Conservation (phyloP, 2,329 filamentous ascomycete species). For the Beauveria brongniartii region DNA sequence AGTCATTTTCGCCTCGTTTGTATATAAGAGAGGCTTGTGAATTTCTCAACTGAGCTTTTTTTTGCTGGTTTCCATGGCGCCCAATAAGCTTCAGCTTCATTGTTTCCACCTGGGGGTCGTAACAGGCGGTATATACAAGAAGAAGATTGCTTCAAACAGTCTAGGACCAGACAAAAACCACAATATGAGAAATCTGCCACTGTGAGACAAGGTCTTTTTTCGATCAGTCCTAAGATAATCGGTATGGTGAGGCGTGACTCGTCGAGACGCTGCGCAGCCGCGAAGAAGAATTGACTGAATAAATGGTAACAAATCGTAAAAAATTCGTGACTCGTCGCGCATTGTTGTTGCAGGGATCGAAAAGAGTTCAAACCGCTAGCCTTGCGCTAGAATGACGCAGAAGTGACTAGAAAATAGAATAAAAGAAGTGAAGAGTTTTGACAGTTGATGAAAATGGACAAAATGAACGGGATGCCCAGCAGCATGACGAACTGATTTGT, state of each 20-base stretch:
- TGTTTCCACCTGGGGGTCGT: slow-evolving; percentile 28
- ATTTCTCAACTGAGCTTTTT: background rate
- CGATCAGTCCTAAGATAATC: background rate
- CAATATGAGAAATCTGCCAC: slow-evolving; percentile 11
- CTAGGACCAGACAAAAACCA: slow-evolving; percentile 19
- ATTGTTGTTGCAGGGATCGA: slow-evolving; percentile 3
- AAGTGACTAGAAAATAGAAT: slow-evolving; percentile 8
- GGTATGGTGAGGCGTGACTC: slow-evolving; percentile 1
- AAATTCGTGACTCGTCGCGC: slow-evolving; percentile 9
- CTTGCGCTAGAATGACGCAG: background rate
- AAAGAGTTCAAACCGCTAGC: slow-evolving; percentile 5
- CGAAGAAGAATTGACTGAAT: background rate
- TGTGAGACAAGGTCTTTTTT: background rate
- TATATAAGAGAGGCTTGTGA: background rate
- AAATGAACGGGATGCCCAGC: background rate
- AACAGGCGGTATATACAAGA: slow-evolving; percentile 22
- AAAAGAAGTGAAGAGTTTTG: background rate
- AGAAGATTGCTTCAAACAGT: background rate
- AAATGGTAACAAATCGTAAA: slow-evolving; percentile 8
- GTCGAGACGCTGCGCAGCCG: slow-evolving; percentile 6
- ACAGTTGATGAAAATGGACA: slow-evolving; percentile 3
- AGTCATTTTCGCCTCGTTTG: background rate
- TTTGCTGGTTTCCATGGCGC: background rate
- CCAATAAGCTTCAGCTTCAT: slow-evolving; percentile 14
- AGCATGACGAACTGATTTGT: background rate